Evolutionary conservation across 352 stramenopile species (phyloP).

Genomic region (Phytophthora litchii): DNA sequence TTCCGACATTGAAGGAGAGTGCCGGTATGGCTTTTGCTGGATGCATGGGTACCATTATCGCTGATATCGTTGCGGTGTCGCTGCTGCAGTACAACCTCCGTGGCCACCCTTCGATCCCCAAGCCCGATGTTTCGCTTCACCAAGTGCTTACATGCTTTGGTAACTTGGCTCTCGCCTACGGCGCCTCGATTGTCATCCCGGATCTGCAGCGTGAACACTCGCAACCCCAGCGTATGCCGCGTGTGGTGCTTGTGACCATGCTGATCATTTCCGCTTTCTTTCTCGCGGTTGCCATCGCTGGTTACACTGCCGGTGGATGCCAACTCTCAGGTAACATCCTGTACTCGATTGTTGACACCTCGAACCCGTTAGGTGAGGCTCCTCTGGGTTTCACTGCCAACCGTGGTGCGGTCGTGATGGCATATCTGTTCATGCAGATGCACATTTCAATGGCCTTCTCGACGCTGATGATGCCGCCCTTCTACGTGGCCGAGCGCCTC

Average conservation of each 20-base stretch:
- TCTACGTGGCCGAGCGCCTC: constrained; percentile 35
- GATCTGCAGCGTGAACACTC: constrained; percentile 28
- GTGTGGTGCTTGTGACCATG: constrained; percentile 23
- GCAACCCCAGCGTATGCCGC: constrained; percentile 22
- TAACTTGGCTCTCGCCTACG: constrained; percentile 28
- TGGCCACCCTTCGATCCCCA: constrained; percentile 19
- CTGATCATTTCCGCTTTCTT: constrained; percentile 27
- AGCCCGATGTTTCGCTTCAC: constrained; percentile 19
- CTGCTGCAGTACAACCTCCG: constrained; percentile 29
- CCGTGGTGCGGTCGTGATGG: constrained; percentile 27
- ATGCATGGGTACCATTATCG: constrained; percentile 30
- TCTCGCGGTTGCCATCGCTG: constrained; percentile 17
- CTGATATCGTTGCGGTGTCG: constrained; percentile 21
- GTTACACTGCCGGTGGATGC: constrained; percentile 24
- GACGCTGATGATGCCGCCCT: constrained; percentile 26
- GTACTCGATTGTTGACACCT: constrained; percentile 29
- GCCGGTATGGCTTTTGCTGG: constrained; percentile 17
- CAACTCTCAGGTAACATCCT: constrained; percentile 30
- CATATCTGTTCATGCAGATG: constrained; percentile 36
- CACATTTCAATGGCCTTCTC: constrained; percentile 31
- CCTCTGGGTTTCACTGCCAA: constrained; percentile 26
- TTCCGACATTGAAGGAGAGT: constrained; percentile 28
- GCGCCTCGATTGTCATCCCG: constrained; percentile 24
- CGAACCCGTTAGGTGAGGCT: constrained; percentile 15
- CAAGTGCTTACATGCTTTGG: constrained; percentile 27